Percentiles rank a stretch among this genome's conserved stretches.
Evolutionary conservation across 2,329 filamentous ascomycete genomes (phyloP).

Genomic region (Diaporthe caulivora): DNA sequence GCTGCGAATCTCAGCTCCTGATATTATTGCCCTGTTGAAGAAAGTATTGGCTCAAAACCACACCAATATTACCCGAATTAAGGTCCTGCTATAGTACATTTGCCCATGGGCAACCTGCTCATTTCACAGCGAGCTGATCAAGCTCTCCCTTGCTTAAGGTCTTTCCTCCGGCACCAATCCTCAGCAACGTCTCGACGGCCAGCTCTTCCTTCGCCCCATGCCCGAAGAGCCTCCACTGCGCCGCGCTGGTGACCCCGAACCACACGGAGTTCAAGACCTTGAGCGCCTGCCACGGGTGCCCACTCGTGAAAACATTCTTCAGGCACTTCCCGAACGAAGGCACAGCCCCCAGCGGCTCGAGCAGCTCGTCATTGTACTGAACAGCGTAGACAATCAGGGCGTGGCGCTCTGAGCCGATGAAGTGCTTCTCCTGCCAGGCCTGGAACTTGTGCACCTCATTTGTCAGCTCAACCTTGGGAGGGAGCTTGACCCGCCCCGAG

Average conservation of each 20-base stretch:
- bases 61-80: not conserved
- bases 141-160: constrained; percentile 29
- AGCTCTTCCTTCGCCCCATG: constrained; percentile 47
- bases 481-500: constrained; percentile 45
- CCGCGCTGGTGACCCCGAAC: constrained; percentile 51
- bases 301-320: constrained; percentile 43
- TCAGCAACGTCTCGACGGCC: constrained; percentile 49
- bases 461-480: constrained; percentile 45
- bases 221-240: constrained; percentile 52
- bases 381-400: constrained; percentile 45
- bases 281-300: constrained; percentile 45
- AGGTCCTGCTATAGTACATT: not conserved
- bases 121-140: not conserved
- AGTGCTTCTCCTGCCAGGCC: constrained; percentile 44
- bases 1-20: not conserved
- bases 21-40: not conserved
- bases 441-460: constrained; percentile 45
- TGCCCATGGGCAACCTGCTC: not conserved
- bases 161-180: constrained; percentile 43
- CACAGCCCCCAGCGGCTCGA: constrained; percentile 49
- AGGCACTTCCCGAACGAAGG: constrained; percentile 48
- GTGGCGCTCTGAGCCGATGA: constrained; percentile 50
- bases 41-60: no score
- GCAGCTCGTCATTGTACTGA: constrained; percentile 49
- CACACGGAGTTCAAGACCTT: constrained; percentile 50